Percentiles rank a stretch among this genome's conserved stretches.
phyloP scores from a whole-genome alignment of 2,329 filamentous ascomycete species.

The Davidsoniella australis region DNA sequence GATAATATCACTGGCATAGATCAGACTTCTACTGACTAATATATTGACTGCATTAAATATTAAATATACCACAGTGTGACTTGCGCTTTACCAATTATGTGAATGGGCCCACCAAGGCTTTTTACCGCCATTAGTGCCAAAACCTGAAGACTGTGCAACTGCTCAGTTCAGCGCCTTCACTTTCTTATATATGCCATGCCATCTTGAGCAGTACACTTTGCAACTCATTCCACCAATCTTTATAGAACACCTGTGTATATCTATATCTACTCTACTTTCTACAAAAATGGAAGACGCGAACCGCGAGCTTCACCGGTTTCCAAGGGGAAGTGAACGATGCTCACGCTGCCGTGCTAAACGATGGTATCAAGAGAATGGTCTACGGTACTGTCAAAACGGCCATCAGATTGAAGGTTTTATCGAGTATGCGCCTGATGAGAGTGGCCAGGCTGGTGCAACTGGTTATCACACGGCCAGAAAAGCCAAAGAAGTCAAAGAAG shows the following conservation, averaged over 20 bases:
- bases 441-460: conserved; percentile 42
- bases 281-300: conserved; percentile 22
- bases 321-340: conserved; percentile 33
- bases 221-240: not conserved
- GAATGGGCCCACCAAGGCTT: not conserved
- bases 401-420: conserved; percentile 57
- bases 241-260: not conserved
- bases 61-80: too few relatives aligned
- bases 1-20: too few relatives aligned
- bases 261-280: too few relatives aligned
- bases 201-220: too few relatives aligned
- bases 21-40: too few relatives aligned
- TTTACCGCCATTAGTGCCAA: not conserved
- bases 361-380: conserved; percentile 60
- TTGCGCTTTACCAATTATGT: too few relatives aligned
- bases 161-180: not conserved
- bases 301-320: conserved; percentile 32
- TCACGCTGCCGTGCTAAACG: conserved; percentile 52
- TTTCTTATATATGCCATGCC: not conserved
- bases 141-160: not conserved
- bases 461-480: conserved; percentile 23
- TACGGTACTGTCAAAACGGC: conserved; percentile 63
- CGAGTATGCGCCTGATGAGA: conserved; percentile 47
- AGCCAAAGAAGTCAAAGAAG: conserved; percentile 32
- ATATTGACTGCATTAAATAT: too few relatives aligned